Conservation (phyloP, 2,329 filamentous ascomycete species). For the Tothia fuscella region DNA sequence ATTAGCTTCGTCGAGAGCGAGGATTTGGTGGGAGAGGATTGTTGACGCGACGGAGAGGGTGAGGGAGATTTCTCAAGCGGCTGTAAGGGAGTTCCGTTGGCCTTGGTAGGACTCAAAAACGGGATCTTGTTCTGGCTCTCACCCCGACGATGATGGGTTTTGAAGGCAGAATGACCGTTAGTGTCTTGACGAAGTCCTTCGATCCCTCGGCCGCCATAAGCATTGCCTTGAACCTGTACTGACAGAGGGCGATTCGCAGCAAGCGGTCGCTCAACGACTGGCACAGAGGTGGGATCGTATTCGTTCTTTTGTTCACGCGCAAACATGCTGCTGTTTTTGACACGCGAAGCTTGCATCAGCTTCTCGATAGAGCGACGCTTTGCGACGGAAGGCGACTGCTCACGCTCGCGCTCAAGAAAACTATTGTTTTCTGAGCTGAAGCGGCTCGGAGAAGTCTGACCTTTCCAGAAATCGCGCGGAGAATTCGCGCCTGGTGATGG, state of each 20-base stretch:
- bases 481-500: constrained; percentile 59
- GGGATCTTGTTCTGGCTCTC: constrained; percentile 52
- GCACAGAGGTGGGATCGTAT: constrained; percentile 72
- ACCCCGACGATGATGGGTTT: constrained; percentile 25
- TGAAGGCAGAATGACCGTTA: not conserved
- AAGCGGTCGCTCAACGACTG: constrained; percentile 70
- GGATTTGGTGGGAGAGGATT: constrained; percentile 75
- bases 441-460: constrained; percentile 52
- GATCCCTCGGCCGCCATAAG: constrained; percentile 48
- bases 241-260: constrained; percentile 47
- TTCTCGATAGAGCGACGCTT: constrained; percentile 88
- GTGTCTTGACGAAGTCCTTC: constrained; percentile 42
- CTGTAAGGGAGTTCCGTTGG: constrained; percentile 11
- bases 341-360: constrained; percentile 83
- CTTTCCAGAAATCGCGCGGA: constrained; percentile 84
- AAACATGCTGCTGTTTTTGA: constrained; percentile 97
- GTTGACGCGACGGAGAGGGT: constrained; percentile 31
- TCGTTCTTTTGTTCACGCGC: constrained; percentile 84
- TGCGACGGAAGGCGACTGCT: constrained; percentile 45
- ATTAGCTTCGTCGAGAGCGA: constrained; percentile 59
- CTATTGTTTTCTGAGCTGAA: constrained; percentile 59
- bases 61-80: constrained; percentile 17
- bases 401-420: constrained; percentile 43
- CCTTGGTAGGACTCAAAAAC: constrained; percentile 43
- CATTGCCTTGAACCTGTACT: constrained; percentile 59